Evolutionary conservation across 2,329 filamentous ascomycete genomes (phyloP).

Genomic region (Cylindrodendrum hubeiense): DNA sequence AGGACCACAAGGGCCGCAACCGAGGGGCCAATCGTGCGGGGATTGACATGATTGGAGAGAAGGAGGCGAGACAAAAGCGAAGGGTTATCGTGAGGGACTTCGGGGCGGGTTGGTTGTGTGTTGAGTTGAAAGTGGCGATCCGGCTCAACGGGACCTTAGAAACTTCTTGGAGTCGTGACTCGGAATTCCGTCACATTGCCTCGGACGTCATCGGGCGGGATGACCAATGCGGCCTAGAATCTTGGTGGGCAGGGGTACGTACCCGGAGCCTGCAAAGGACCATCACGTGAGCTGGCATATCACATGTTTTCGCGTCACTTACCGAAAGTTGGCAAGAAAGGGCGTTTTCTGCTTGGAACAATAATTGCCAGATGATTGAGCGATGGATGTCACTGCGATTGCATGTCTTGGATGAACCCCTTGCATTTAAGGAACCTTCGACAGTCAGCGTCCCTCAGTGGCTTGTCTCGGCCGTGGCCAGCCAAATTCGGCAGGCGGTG

Average conservation of each 20-base stretch:
- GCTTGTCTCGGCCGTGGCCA: background rate
- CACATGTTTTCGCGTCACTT: conserved; percentile 34
- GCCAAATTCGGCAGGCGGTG: conserved; percentile 38
- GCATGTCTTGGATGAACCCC: background rate
- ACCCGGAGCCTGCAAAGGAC: background rate
- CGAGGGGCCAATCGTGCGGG: conserved; percentile 47
- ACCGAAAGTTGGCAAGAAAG: background rate
- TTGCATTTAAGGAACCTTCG: background rate
- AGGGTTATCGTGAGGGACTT: conserved; percentile 7
- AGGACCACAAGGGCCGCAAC: conserved; percentile 45
- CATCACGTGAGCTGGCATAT: conserved; percentile 17
- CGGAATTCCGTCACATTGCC: conserved; percentile 45
- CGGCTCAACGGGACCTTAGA: conserved; percentile 20
- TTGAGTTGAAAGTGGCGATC: conserved; percentile 26
- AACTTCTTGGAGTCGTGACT: conserved; percentile 40
- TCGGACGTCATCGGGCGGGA: conserved; percentile 50
- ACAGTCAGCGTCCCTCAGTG: background rate
- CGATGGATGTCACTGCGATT: background rate
- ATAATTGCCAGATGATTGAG: background rate
- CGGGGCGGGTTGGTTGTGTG: background rate
- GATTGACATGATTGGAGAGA: conserved; percentile 44
- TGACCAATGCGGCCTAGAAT: conserved; percentile 6
- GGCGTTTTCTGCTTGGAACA: background rate
- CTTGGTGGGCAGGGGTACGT: conserved; percentile 4
- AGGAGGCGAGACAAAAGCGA: background rate